Conservation (phyloP, 768 basidiomycete genomes). For the Mycena kentingensis region DNA sequence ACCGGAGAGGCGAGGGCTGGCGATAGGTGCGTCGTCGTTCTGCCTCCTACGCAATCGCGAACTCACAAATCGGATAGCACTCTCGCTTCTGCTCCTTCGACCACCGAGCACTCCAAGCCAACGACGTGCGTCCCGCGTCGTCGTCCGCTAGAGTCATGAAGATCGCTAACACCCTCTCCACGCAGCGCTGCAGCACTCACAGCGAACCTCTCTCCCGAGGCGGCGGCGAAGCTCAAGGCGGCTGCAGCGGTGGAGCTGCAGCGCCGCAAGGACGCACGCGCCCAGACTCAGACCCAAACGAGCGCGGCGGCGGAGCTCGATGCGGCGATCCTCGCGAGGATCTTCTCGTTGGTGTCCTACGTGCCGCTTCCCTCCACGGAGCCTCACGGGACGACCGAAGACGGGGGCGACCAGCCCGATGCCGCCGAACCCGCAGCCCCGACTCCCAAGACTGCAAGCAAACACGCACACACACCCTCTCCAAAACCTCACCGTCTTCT, state of each 20-base stretch:
- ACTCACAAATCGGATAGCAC: no score
- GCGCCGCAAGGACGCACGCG: neutral
- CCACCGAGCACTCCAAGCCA: no score
- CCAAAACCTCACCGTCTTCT: constrained; percentile 1
- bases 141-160: no score
- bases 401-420: neutral
- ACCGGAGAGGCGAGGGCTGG: no score
- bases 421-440: neutral
- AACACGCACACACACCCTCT: neutral
- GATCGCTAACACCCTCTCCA: no score
- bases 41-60: no score
- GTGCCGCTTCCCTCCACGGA: neutral
- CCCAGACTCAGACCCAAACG: neutral
- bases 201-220: neutral
- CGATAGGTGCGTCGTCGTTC: no score
- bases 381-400: neutral
- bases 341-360: neutral
- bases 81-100: no score
- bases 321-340: neutral
- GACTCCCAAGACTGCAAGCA: neutral
- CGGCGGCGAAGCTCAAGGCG: neutral
- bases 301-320: neutral
- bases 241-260: neutral
- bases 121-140: no score
- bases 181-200: neutral